Evolutionary conservation across 331 rosid genomes (phyloP), one percentile per base, ranked within the genome.

Genomic region (Quercus lobata): DNA sequence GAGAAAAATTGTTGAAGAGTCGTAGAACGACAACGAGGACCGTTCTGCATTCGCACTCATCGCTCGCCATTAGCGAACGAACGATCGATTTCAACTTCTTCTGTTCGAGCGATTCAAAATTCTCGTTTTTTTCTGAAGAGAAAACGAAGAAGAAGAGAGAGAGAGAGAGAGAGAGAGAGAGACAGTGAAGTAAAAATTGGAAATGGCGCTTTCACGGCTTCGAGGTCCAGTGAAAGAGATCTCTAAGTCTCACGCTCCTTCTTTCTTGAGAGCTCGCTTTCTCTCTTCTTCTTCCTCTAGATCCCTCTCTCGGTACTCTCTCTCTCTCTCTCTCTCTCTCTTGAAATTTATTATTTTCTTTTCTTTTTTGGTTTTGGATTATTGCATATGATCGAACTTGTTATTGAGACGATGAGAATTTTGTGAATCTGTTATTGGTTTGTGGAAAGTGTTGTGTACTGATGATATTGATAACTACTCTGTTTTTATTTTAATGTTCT

Each of bases 121-220:
- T 37, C 44, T 37, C 34, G 34, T 30, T 30, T 30, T 30, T 15
- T 19, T 22, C 25, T 19, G 53, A 74, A 53, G 8, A 32, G 66
- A 4, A 27, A 32, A 16, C 41, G 24, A 61, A 11, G 24, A 30
- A 58, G 44, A 55, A 22, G 24, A 22, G 24, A 22, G 24, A 22
- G 80, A 49, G 75, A 57, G 52, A 19, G 62, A 37, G 24, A 22
- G 24, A 22, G 24, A 22, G 80, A 49, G 75, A 57, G 52, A 19
- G 62, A 37, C 12, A 0, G 46, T 37, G 46, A 37, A 37, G 46
- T 37, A 2, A 37, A 37, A 78, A 49, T n/a, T 18, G 68, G 72
- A 68, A 32, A 93, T 93, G 99, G 95, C 91, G 71, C 96, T 95
- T 79, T 87, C 94, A 27, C 95, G 98, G 81, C 96, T 95, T 83